Base-by-base conservation (phyloP, 495 filamentous ascomycete species). In the Daldinia childiae region DNA sequence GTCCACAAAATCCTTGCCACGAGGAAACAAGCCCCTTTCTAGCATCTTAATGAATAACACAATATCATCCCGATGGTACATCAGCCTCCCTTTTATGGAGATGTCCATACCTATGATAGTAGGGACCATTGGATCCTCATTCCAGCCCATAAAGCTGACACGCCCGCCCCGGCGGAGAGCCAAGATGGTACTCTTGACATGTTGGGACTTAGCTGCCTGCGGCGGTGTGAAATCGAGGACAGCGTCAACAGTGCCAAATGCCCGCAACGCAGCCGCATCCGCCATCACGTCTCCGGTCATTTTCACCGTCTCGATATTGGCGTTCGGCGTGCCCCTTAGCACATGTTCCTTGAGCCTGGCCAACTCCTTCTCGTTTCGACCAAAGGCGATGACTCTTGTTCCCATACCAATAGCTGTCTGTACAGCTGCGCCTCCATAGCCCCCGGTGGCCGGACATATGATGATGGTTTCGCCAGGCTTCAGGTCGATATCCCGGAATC, bases 381-480 rank as follows among this genome's bases (percentile, higher is more conserved):
- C 84, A 29, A 80, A 73, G 0, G 85, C 86, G 27, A 88, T 74
- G 17, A 89, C 86, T 1, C 74, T 81, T 6, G 83, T 84, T 0
- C 87, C 87, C 76, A 88, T 81, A 3, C 84, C 83, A 0, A 84
- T 64, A 0, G 87, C 86, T 8, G 82, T 73, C 2, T 74, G 62
- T 0, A 87, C 83, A 5, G 82, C 84, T 0, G 78, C 80, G 9
- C 84, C 80, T 3, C 84, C 81, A 60, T 79, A 89, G 3, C 61
- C 62, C 0, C 85, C 86, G 0, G 85, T 88, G 1, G 85, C 86
- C 0, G 87, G 87, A 0, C 78, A 77, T 6, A 88, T 71, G 58
- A 89, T 78, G 14, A 89, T 73, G 0, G 79, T 81, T 67, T 89
- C 84, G 9, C 87, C 87, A 0, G 86, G 76, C 69, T 82, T 75